Evolutionary conservation across 768 basidiomycete species (phyloP).

Genomic region (Pisolithus tinctorius): DNA sequence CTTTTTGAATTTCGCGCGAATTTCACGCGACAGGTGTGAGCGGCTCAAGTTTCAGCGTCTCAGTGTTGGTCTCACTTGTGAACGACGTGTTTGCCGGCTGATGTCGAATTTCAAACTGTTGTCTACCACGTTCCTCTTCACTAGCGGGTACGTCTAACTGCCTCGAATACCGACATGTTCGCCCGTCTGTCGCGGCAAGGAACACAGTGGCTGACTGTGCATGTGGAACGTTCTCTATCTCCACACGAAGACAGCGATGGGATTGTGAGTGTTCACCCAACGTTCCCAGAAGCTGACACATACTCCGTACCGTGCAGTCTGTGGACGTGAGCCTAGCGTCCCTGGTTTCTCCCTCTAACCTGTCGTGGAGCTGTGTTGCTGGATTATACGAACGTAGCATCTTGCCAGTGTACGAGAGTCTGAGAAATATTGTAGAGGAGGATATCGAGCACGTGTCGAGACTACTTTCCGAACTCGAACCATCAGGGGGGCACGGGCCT

Average conservation of each 20-base stretch:
- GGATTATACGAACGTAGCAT: constrained; percentile 25
- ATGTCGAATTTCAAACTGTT: no score
- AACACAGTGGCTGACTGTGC: constrained; percentile 7
- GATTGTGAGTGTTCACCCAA: constrained; percentile 6
- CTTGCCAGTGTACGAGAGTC: constrained; percentile 27
- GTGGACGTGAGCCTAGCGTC: constrained; percentile 8
- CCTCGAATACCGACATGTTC: constrained; percentile 3
- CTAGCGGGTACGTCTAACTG: no score
- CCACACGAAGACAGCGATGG: constrained; percentile 1
- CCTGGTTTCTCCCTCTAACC: constrained; percentile 5
- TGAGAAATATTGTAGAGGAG: constrained; percentile 29
- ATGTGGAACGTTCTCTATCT: constrained; percentile 4
- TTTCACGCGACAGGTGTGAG: no score
- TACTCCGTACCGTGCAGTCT: constrained; percentile 2
- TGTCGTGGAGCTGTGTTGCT: constrained; percentile 24
- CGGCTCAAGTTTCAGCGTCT: no score
- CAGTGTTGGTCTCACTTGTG: no score
- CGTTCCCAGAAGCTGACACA: not conserved
- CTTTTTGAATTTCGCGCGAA: no score
- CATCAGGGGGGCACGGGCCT: constrained; percentile 6
- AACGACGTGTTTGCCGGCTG: no score
- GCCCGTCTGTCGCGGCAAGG: constrained; percentile 7
- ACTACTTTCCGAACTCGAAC: constrained; percentile 37
- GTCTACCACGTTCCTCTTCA: no score
- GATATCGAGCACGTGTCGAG: constrained; percentile 39